These are phyloP conservation scores for Fusarium veterinarium DNA, from an alignment of 2,329 filamentous ascomycete genomes.

Conservation along the genomic window DNA sequence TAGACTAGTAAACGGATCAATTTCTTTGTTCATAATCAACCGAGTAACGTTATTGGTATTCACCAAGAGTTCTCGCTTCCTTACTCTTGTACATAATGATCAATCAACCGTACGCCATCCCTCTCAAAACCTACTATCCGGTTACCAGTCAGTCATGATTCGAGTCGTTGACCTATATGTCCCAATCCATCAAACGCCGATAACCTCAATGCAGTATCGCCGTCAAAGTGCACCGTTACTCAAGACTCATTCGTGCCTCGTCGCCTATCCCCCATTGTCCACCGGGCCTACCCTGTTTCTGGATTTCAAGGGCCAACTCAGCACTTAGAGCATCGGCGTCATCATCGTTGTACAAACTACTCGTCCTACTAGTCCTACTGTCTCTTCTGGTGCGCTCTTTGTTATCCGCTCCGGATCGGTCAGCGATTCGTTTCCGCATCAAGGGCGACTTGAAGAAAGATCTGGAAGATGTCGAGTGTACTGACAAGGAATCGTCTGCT, in stretches of 20 bases:
- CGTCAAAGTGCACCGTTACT: conserved; percentile 50
- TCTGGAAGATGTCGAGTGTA: conserved; percentile 61
- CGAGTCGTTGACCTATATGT: background rate
- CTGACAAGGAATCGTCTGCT: conserved; percentile 57
- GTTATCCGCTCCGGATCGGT: conserved; percentile 50
- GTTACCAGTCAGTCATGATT: background rate
- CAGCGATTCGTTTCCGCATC: conserved; percentile 54
- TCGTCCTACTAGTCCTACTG: conserved; percentile 58
- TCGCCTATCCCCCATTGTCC: conserved; percentile 83
- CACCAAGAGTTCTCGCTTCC: conserved; percentile 8
- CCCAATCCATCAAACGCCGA: conserved; percentile 53
- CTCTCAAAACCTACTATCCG: background rate
- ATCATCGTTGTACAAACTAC: conserved; percentile 58
- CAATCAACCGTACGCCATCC: conserved; percentile 23
- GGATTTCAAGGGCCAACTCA: conserved; percentile 63
- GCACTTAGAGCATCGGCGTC: conserved; percentile 55
- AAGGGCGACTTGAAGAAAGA: conserved; percentile 58
- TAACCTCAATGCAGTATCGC: conserved; percentile 20
- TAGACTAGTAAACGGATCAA: background rate
- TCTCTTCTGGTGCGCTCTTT: conserved; percentile 54
- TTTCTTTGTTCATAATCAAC: conserved; percentile 26
- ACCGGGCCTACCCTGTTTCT: conserved; percentile 65
- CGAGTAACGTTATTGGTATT: conserved; percentile 24
- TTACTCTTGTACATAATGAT: conserved; percentile 19
- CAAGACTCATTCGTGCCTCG: conserved; percentile 84